Evolutionary conservation across 306 rosid genomes (phyloP).

Genomic region (Ormosia semicastrata): DNA sequence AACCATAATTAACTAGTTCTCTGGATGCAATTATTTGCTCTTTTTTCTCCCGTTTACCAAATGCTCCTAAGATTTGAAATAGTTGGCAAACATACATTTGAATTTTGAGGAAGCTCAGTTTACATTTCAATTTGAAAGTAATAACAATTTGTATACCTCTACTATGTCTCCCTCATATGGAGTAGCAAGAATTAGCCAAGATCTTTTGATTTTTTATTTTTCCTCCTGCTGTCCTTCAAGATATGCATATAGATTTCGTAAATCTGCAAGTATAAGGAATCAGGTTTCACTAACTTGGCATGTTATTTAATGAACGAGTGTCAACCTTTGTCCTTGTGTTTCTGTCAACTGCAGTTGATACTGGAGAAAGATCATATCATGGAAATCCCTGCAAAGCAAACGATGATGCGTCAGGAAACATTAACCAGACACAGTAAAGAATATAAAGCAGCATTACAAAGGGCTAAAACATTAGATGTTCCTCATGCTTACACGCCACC

Average conservation of each 20-base stretch:
- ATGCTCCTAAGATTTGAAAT: background rate
- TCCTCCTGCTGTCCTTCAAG: background rate
- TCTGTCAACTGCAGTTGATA: constrained; percentile 55
- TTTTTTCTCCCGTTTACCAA: background rate
- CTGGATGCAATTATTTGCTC: background rate
- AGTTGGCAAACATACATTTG: background rate
- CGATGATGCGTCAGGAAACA: constrained; percentile 77
- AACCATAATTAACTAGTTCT: background rate
- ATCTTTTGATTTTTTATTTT: background rate
- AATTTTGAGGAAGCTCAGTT: background rate
- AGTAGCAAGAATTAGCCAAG: background rate
- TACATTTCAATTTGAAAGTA: background rate
- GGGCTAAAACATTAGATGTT: constrained; percentile 78
- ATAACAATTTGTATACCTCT: background rate
- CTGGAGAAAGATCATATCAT: constrained; percentile 51
- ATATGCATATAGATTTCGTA: background rate
- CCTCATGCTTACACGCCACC: constrained; percentile 77
- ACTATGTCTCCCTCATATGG: background rate
- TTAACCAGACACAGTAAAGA: constrained; percentile 58
- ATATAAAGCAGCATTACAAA: constrained; percentile 80
- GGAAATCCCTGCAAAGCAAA: constrained; percentile 76
- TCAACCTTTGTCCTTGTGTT: constrained; percentile 6
- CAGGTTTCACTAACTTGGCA: background rate
- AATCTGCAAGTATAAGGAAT: background rate
- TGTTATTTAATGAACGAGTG: background rate